Conservation (phyloP, 306 rosid genomes). For the Casuarina glauca region DNA sequence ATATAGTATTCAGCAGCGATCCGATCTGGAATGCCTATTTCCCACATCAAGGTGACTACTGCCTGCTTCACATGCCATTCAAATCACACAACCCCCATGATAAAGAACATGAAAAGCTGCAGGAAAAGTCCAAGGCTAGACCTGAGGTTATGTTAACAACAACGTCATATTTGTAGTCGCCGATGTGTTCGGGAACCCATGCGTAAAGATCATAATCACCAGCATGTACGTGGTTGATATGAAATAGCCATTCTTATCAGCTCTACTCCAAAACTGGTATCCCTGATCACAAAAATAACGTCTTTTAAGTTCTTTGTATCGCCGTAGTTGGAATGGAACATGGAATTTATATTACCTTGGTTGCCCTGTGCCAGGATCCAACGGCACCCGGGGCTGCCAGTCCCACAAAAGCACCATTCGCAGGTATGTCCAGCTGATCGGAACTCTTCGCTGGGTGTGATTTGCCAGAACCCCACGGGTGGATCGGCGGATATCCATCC, state of each 20-base stretch:
- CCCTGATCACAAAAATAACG: constrained; percentile 44
- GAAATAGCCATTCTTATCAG: constrained; percentile 68
- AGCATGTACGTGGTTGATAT: constrained; percentile 40
- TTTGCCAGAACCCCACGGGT: constrained; percentile 68
- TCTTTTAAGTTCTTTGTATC: background rate
- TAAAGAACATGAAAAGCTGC: background rate
- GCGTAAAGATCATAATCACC: constrained; percentile 69
- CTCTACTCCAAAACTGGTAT: constrained; percentile 82
- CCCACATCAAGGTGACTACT: constrained; percentile 64
- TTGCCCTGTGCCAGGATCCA: constrained; percentile 93
- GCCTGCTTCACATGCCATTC: constrained; percentile 39
- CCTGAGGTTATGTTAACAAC: constrained; percentile 61
- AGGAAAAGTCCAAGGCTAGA: background rate
- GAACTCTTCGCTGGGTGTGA: constrained; percentile 70
- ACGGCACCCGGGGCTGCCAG: constrained; percentile 80
- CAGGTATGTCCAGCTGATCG: constrained; percentile 77
- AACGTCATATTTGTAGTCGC: constrained; percentile 59
- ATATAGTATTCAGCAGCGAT: constrained; percentile 74
- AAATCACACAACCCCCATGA: background rate
- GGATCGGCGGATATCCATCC: constrained; percentile 85
- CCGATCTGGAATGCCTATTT: constrained; percentile 90
- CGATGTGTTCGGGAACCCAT: constrained; percentile 79
- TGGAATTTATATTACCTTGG: constrained; percentile 55
- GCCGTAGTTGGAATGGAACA: background rate
- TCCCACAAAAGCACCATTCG: constrained; percentile 69